Conservation (phyloP, 495 filamentous ascomycete species). For the Cetradonia linearis region DNA sequence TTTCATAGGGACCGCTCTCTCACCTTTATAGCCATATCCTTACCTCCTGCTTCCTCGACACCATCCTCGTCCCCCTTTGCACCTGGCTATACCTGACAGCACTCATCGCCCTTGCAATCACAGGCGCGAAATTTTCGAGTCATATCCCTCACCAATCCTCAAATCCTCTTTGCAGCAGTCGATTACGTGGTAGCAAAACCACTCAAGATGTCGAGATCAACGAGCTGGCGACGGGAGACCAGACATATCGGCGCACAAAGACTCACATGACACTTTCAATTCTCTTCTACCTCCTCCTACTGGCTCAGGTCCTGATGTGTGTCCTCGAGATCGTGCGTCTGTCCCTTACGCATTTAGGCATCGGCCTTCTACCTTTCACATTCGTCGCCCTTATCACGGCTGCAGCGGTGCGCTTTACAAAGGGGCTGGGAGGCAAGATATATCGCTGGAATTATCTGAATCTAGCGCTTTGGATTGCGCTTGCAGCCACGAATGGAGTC, state of each 20-base stretch:
- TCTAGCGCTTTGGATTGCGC: slow-evolving; percentile 26
- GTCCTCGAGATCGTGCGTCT: slow-evolving; percentile 31
- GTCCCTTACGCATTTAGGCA: slow-evolving; percentile 25
- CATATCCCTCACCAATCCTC: no score
- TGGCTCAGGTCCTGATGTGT: slow-evolving; percentile 28
- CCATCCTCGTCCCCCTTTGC: slow-evolving; percentile 30
- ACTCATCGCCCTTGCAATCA: neutral
- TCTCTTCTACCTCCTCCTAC: slow-evolving; percentile 28
- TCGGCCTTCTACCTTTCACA: slow-evolving; percentile 29
- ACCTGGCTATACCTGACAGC: slow-evolving; percentile 25
- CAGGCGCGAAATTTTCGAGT: no score
- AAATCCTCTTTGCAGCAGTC: no score
- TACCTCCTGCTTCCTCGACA: slow-evolving; percentile 33
- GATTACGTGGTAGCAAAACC: no score
- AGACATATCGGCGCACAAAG: neutral
- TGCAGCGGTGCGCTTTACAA: slow-evolving; percentile 17
- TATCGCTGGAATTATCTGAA: slow-evolving; percentile 24
- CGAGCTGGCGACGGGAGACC: neutral
- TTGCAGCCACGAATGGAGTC: slow-evolving; percentile 24
- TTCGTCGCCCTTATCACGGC: slow-evolving; percentile 26
- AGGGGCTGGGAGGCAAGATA: slow-evolving; percentile 20
- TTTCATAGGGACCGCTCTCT: slow-evolving; percentile 27
- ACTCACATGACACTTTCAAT: slow-evolving; percentile 16
- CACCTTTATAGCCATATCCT: slow-evolving; percentile 28
- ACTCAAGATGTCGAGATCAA: slow-evolving; percentile 4